phyloP scores from a whole-genome alignment of 2,329 filamentous ascomycete species.

The Laburnicola sp. region DNA sequence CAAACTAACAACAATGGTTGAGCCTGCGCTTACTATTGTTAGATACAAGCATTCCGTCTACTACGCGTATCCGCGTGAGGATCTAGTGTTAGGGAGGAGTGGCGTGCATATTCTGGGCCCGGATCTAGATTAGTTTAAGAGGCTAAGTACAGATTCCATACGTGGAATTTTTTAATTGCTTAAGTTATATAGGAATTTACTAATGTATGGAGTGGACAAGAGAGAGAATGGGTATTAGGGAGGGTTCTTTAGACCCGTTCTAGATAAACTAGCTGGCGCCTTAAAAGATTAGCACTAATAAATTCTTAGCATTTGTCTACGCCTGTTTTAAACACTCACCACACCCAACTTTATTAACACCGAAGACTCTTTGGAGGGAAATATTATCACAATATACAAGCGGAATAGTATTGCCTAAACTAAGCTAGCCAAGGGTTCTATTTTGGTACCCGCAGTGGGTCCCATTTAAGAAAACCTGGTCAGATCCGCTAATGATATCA shows the following conservation, averaged over 20 bases:
- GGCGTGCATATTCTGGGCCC: conserved; percentile 21
- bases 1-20: conserved; percentile 13
- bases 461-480: no score
- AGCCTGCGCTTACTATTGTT: conserved; percentile 23
- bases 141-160: conserved; percentile 18
- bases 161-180: conserved; percentile 4
- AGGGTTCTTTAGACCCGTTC: conserved; percentile 15
- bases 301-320: not conserved
- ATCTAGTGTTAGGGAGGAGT: conserved; percentile 16
- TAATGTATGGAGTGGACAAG: conserved; percentile 22
- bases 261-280: conserved; percentile 14
- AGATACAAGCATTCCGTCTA: conserved; percentile 22
- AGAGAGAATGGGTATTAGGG: conserved; percentile 20
- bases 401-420: no score
- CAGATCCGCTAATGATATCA: no score
- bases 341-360: no score
- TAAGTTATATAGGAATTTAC: conserved; percentile 22
- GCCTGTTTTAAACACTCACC: no score
- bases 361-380: no score
- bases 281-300: not conserved
- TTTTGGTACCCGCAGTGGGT: no score
- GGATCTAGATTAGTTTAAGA: conserved; percentile 18
- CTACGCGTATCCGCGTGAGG: conserved; percentile 20
- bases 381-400: no score
- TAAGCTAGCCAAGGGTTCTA: no score